Evolutionary conservation across 192 early-diverging fungal genomes (phyloP), one percentile per base, ranked within the genome.

Genomic region (Umbelopsis ramanniana): DNA sequence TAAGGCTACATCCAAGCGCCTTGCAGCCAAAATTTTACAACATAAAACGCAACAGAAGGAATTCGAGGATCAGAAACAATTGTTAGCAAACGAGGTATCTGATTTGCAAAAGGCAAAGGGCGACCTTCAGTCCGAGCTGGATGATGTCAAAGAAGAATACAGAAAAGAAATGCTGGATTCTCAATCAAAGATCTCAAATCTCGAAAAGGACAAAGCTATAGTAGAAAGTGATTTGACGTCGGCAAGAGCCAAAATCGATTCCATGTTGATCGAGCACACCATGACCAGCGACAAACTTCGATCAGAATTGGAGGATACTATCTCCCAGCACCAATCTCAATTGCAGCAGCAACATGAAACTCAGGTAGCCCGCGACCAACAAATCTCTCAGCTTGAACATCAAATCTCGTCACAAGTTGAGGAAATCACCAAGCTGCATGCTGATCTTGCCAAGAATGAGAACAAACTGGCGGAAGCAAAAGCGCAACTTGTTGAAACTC

Each of bases 191-290:
- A 70, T 38, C 5, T 22, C 35, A 3, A 11, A 54, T 33, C 4
- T 70, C 9, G 37, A 15, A 45, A 37, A 52, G 3, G 50, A 48
- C 24, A 73, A 73, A 24, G 26, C 24, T 0, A 52, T 48, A 26
- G 38, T 47, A 12, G 45, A 15, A 6, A 24, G 43, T 12, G 66
- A 74, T 19, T 43, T 68, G n/a, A 46, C 67, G 17, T 37, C 29
- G 8, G 52, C 45, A 55, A 29, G 66, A 57, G 19, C 43, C 38
- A 68, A 68, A 47, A 46, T 74, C 0, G 50, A 68, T 17, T 24
- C 67, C 21, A n/a, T 67, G 19, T 7, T 11, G 7, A 26, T 2
- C 26, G 57, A 63, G 8, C 57, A 63, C 15, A 26, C 57, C 26
- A 15, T 3, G 35, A 5, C 8, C 7, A 17, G 14, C 12, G 29